phyloP scores from a whole-genome alignment of 1,284 basidiomycete genomes.

The Schizophyllum amplum region DNA sequence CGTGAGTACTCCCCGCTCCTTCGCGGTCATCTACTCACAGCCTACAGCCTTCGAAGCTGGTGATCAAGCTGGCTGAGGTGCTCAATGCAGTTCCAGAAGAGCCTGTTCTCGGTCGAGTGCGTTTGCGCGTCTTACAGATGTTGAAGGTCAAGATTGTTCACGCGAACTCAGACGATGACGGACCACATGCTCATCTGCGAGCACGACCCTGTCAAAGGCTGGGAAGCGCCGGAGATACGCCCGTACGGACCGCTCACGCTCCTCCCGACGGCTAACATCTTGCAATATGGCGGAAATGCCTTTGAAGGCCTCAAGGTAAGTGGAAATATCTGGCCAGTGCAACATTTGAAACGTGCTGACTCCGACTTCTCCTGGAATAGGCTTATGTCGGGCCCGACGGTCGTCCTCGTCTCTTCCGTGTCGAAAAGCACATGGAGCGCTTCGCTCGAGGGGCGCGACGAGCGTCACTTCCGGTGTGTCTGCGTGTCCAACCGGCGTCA shows the following conservation, averaged over 20 bases:
- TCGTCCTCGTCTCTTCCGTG: constrained; percentile 65
- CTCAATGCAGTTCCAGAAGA: background rate
- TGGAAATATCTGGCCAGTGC: background rate
- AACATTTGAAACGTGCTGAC: no score
- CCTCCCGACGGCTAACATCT: constrained; percentile 68
- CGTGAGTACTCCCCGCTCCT: background rate
- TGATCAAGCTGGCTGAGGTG: background rate
- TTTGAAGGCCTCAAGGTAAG: constrained; percentile 86
- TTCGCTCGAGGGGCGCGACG: constrained; percentile 54
- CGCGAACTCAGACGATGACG: constrained; percentile 42
- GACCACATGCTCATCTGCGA: constrained; percentile 79
- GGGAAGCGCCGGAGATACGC: constrained; percentile 76
- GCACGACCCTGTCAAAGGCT: constrained; percentile 60
- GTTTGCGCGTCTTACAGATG: background rate
- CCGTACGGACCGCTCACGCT: constrained; percentile 68
- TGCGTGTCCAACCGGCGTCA: background rate
- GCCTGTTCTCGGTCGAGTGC: background rate
- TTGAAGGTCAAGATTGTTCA: no score
- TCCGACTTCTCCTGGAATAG: no score
- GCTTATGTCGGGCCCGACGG: constrained; percentile 68
- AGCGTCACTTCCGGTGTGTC: constrained; percentile 56
- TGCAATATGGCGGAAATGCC: constrained; percentile 71
- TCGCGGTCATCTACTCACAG: background rate
- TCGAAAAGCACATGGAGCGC: constrained; percentile 75
- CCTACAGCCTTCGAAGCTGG: background rate